Conservation (phyloP, 352 stramenopile genomes). For the Phytophthora macrochlamydospora region DNA sequence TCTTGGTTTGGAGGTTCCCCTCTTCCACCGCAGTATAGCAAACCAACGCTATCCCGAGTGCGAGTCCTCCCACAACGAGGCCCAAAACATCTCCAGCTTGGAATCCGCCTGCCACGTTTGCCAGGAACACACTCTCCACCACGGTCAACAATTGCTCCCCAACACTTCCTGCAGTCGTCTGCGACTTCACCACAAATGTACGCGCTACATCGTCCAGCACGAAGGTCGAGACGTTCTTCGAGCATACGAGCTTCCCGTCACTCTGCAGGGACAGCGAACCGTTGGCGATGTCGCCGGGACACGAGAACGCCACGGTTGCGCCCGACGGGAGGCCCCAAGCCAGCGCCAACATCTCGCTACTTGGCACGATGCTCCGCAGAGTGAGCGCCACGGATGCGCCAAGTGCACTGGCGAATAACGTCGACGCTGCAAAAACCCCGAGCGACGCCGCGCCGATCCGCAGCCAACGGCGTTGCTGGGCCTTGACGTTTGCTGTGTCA, state of each 20-base stretch:
- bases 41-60: slow-evolving; percentile 37
- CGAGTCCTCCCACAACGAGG: slow-evolving; percentile 38
- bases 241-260: slow-evolving; percentile 42
- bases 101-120: slow-evolving; percentile 32
- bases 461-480: slow-evolving; percentile 12
- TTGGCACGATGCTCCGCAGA: slow-evolving; percentile 41
- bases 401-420: slow-evolving; percentile 51
- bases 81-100: slow-evolving; percentile 42
- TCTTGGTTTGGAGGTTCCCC: slow-evolving; percentile 1
- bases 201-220: slow-evolving; percentile 53
- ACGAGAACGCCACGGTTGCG: slow-evolving; percentile 27
- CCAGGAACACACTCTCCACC: slow-evolving; percentile 38
- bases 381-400: slow-evolving; percentile 49
- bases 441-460: slow-evolving; percentile 18
- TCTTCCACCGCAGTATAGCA: slow-evolving; percentile 12
- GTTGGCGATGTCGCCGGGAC: slow-evolving; percentile 20
- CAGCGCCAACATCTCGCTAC: slow-evolving; percentile 24
- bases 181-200: slow-evolving; percentile 27
- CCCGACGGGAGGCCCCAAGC: slow-evolving; percentile 19
- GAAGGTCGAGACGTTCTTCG: slow-evolving; percentile 51
- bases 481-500: slow-evolving; percentile 7
- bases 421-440: slow-evolving; percentile 40
- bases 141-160: slow-evolving; percentile 33
- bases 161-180: slow-evolving; percentile 20
- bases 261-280: slow-evolving; percentile 38